These are phyloP conservation scores for Pisolithus tinctorius DNA, from an alignment of 768 basidiomycete genomes.

Conservation along the genomic window DNA sequence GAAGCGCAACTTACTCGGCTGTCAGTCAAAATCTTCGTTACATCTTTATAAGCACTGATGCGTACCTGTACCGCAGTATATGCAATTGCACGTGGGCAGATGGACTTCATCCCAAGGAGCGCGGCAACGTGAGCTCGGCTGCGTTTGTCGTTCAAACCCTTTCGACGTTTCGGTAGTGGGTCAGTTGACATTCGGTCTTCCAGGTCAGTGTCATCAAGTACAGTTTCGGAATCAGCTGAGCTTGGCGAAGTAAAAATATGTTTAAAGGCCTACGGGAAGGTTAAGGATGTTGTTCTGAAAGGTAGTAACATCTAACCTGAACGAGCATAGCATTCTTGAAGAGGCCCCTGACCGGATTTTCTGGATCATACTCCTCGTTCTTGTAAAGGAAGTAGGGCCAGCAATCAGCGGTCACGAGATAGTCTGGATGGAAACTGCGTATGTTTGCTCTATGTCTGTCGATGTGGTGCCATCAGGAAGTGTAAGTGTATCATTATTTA, in stretches of 20 bases:
- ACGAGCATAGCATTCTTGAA: too few species aligned
- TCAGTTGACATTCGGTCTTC: neutral
- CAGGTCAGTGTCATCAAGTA: neutral
- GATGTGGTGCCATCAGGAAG: too few species aligned
- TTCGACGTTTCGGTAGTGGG: neutral
- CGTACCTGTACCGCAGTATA: slow-evolving; percentile 21
- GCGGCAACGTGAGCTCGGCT: slow-evolving; percentile 5
- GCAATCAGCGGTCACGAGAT: too few species aligned
- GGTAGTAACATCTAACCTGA: too few species aligned
- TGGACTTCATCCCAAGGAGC: slow-evolving; percentile 3
- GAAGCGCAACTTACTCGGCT: slow-evolving; percentile 7
- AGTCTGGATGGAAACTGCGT: too few species aligned
- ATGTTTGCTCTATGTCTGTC: too few species aligned
- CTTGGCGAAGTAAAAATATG: slow-evolving; percentile 16
- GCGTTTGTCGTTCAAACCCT: slow-evolving; percentile 1
- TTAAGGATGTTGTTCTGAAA: neutral
- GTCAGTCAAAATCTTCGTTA: neutral
- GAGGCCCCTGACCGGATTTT: too few species aligned
- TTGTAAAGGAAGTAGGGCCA: too few species aligned
- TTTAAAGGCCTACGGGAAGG: slow-evolving; percentile 8
- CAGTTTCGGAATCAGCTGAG: slow-evolving; percentile 2
- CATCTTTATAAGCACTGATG: neutral
- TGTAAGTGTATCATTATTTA: too few species aligned
- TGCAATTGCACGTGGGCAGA: slow-evolving; percentile 14
- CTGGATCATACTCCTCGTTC: too few species aligned